phyloP scores from a whole-genome alignment of 768 basidiomycete genomes.

The Hortiboletus campestris region DNA sequence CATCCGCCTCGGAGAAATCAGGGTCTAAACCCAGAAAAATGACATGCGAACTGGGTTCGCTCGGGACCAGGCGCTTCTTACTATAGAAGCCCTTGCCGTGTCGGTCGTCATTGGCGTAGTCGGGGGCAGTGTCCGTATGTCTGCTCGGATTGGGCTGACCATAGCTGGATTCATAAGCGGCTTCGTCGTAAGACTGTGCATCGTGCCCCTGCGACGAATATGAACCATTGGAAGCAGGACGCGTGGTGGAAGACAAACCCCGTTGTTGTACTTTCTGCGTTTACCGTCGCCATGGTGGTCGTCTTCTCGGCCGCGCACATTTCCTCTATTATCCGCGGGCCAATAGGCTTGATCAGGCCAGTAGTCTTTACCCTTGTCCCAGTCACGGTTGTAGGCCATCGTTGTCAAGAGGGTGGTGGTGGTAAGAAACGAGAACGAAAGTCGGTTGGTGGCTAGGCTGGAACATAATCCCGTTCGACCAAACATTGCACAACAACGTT shows the following conservation, averaged over 20 bases:
- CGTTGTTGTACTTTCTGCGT: conserved; percentile 76
- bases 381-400: conserved; percentile 82
- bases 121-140: conserved; percentile 39
- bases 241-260: conserved; percentile 44
- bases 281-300: conserved; percentile 70
- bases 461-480: conserved; percentile 11
- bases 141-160: conserved; percentile 29
- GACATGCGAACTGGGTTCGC: conserved; percentile 88
- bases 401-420: conserved; percentile 10
- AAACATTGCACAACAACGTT: conserved; percentile 33
- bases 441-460: not conserved
- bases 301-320: conserved; percentile 61
- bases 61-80: conserved; percentile 80
- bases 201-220: conserved; percentile 48
- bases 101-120: conserved; percentile 52
- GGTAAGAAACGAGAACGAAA: conserved; percentile 17
- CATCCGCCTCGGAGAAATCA: conserved; percentile 91
- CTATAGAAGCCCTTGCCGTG: conserved; percentile 38
- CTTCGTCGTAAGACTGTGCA: conserved; percentile 48
- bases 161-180: conserved; percentile 36
- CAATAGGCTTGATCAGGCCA: conserved; percentile 51
- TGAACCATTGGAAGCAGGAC: conserved; percentile 4
- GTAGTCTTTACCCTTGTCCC: conserved; percentile 75
- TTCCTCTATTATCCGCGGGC: conserved; percentile 36
- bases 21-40: conserved; percentile 93